Conservation (phyloP, 139 green algal genomes). For the Closterium sp. region DNA sequence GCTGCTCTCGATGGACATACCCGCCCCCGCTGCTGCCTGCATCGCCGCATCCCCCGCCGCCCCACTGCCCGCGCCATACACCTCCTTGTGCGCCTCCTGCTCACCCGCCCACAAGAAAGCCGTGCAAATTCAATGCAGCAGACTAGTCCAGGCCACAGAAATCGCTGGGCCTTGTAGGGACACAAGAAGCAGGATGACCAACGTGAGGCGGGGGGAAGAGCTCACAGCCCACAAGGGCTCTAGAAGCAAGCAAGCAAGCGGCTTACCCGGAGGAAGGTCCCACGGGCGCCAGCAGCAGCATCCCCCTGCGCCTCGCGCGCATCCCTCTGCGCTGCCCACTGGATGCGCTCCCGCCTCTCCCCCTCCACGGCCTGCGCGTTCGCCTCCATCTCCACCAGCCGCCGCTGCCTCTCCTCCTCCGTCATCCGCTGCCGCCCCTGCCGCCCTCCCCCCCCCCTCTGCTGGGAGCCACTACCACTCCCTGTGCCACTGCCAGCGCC, state of each 20-base stretch:
- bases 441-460: neutral
- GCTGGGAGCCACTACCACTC: neutral
- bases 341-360: slow-evolving; percentile 59
- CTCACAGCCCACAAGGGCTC: too few species aligned
- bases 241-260: neutral
- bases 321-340: slow-evolving; percentile 30
- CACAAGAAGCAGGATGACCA: neutral
- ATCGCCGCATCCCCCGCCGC: neutral
- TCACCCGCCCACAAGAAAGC: neutral
- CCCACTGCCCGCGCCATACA: slow-evolving; percentile 42
- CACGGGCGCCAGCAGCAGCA: neutral
- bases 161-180: too few species aligned
- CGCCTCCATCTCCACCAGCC: slow-evolving; percentile 80
- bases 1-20: slow-evolving; percentile 46
- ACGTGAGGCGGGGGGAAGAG: too few species aligned
- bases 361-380: slow-evolving; percentile 75
- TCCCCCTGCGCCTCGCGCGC: neutral
- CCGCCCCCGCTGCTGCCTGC: slow-evolving; percentile 3
- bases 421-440: neutral
- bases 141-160: too few species aligned
- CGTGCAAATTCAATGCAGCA: too few species aligned
- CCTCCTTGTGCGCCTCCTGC: slow-evolving; percentile 29
- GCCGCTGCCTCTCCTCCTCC: slow-evolving; percentile 70
- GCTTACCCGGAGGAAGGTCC: neutral
- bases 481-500: neutral